Evolutionary conservation across 2,329 filamentous ascomycete species (phyloP).

Genomic region (Ophiocordyceps camponoti-rufipedis): DNA sequence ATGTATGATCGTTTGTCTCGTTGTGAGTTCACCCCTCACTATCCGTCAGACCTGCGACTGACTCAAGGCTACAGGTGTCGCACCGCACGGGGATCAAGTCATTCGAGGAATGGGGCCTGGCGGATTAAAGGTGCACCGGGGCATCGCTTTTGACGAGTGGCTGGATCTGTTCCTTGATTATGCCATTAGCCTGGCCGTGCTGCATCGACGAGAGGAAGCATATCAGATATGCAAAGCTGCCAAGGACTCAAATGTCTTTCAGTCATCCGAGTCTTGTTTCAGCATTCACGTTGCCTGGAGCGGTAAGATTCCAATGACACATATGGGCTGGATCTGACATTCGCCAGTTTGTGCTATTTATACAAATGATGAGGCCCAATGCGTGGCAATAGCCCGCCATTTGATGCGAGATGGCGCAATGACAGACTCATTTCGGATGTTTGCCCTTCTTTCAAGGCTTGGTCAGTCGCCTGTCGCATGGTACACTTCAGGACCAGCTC

Average conservation of each 20-base stretch:
- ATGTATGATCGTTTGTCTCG: conserved; percentile 38
- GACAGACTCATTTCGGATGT: conserved; percentile 71
- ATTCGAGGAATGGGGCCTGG: conserved; percentile 1
- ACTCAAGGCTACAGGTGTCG: conserved; percentile 4
- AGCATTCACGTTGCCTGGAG: conserved; percentile 64
- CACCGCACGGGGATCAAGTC: conserved; percentile 3
- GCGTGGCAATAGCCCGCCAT: conserved; percentile 55
- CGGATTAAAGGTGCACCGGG: conserved; percentile 35
- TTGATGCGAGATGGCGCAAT: conserved; percentile 72
- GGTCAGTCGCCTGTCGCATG: conserved; percentile 55
- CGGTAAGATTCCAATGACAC: conserved; percentile 26
- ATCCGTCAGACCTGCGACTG: not conserved
- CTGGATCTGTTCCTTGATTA: conserved; percentile 82
- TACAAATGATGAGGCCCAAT: conserved; percentile 61
- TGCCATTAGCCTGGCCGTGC: conserved; percentile 54
- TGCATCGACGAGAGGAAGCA: conserved; percentile 48
- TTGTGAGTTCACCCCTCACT: conserved; percentile 19
- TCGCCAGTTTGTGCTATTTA: conserved; percentile 58
- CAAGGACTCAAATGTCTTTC: conserved; percentile 67
- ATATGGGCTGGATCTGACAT: not conserved
- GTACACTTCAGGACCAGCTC: conserved; percentile 65
- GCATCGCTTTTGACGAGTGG: conserved; percentile 71
- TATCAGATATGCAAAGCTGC: conserved; percentile 69
- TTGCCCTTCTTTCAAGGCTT: conserved; percentile 58
- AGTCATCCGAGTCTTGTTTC: conserved; percentile 49